phyloP scores from a whole-genome alignment of 1,284 basidiomycete species.

The Ganoderma leucocontextum region DNA sequence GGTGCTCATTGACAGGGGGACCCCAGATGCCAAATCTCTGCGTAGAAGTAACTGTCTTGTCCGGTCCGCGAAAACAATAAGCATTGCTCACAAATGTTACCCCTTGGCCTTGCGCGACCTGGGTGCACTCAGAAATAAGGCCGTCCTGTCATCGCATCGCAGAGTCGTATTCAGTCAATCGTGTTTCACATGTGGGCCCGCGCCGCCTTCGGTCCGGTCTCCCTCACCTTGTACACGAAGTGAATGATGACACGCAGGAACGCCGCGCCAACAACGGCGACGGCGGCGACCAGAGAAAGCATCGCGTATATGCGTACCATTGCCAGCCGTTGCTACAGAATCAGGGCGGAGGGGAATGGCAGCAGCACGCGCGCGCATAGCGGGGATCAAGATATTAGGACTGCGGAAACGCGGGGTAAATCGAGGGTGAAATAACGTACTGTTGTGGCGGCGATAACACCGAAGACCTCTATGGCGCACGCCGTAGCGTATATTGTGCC shows the following conservation, averaged over 20 bases:
- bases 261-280: constrained; percentile 61
- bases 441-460: constrained; percentile 57
- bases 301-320: constrained; percentile 66
- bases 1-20: constrained; percentile 39
- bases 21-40: constrained; percentile 39
- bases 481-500: constrained; percentile 62
- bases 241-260: constrained; percentile 69
- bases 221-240: constrained; percentile 68
- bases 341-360: not conserved
- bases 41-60: not conserved
- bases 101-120: constrained; percentile 29
- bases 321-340: constrained; percentile 61
- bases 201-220: not conserved
- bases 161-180: not conserved
- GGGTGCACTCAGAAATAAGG: constrained; percentile 33
- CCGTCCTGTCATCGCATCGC: constrained; percentile 15
- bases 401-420: constrained; percentile 11
- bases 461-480: constrained; percentile 65
- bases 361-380: not conserved
- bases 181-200: not conserved
- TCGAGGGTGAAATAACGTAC: constrained; percentile 52
- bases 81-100: constrained; percentile 28
- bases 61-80: too few relatives aligned
- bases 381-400: not conserved
- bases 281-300: constrained; percentile 57